Base-by-base conservation (phyloP, 306 rosid genomes). In the Arachis stenosperma region DNA sequence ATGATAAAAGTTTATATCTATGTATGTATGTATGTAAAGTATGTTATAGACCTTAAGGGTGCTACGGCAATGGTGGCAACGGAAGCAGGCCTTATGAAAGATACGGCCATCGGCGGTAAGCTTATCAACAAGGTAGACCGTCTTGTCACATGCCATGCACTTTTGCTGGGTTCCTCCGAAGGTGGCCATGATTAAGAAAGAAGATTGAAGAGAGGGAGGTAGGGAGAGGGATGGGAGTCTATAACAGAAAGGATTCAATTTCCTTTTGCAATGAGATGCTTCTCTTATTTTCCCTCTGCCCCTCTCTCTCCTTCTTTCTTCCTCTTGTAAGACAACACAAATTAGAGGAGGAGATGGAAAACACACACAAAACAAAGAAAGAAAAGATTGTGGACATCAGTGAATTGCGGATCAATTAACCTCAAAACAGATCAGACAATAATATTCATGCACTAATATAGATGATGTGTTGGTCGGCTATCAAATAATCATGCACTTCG, bases 61-160 rank as follows among this genome's bases (percentile, higher is more conserved):
- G 33, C 43, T 83, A 29, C 52, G 75, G 87, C 97, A 93, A 73
- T 93, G 98, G 86, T 88, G 88, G 89, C 98, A 93, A 73, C 93
- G 78, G 85, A 93, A 93, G 86, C 96, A 90, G 64, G 92, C 88
- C 80, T 87, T 93, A 48, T 93, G 98, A 67, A 48, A 93, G 36
- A 78, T 14, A 29, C 92, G 85, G 60, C 84, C 75, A 73, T 89
- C 97, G 12, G 93, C 85, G 0, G 90, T 52, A 13, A 90, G 47
- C 86, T 85, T 81, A 46, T 93, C 98, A 11, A 90, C 96, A 13
- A 83, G 83, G 69, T 90, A 89, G 7, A 88, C 98, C 0, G 97
- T 90, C 84, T 90, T 90, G 7, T 75, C 70, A 44, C 96, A 93
- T 2, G 89, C 86, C 56, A 48, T 90, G 81, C 98, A 90, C 55